Percentiles rank a stretch among this genome's conserved stretches.
Conservation (phyloP, 495 filamentous ascomycete species). For the Acidiella bohemica region DNA sequence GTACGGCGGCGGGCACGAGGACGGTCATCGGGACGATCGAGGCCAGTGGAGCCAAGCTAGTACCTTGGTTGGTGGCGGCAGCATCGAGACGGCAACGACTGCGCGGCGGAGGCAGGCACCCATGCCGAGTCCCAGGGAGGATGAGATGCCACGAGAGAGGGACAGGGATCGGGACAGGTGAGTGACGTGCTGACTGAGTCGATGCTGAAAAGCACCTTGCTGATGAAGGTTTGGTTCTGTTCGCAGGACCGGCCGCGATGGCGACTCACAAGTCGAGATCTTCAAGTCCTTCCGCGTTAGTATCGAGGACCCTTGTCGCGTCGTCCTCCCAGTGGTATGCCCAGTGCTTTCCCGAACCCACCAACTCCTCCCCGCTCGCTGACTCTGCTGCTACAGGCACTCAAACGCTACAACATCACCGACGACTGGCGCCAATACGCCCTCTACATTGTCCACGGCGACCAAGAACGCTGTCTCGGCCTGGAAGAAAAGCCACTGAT, state of each 20-base stretch:
- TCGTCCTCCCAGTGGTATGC: conserved; percentile 66
- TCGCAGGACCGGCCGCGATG: conserved; percentile 22
- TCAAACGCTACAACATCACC: conserved; percentile 97
- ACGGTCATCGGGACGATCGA: no score
- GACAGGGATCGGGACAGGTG: conserved; percentile 4
- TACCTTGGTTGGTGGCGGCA: conserved; percentile 12
- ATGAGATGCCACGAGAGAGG: conserved; percentile 12
- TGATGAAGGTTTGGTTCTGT: no score
- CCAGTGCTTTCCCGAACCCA: not conserved
- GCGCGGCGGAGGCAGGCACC: conserved; percentile 10
- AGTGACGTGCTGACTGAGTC: no score
- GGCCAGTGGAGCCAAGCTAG: conserved; percentile 26
- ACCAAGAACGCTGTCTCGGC: conserved; percentile 87
- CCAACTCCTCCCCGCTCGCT: not conserved
- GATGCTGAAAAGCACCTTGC: no score
- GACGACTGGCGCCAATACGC: conserved; percentile 95
- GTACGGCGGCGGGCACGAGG: no score
- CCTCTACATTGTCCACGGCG: conserved; percentile 92
- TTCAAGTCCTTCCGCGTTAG: conserved; percentile 97
- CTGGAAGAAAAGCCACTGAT: conserved; percentile 87
- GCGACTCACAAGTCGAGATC: conserved; percentile 60
- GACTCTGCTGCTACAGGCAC: conserved; percentile 34
- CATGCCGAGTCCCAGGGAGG: conserved; percentile 15
- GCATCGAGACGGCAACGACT: no score
- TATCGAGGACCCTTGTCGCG: conserved; percentile 95